Conservation (phyloP, 148 eudicot species). For the Fagopyrum homotropicum region DNA sequence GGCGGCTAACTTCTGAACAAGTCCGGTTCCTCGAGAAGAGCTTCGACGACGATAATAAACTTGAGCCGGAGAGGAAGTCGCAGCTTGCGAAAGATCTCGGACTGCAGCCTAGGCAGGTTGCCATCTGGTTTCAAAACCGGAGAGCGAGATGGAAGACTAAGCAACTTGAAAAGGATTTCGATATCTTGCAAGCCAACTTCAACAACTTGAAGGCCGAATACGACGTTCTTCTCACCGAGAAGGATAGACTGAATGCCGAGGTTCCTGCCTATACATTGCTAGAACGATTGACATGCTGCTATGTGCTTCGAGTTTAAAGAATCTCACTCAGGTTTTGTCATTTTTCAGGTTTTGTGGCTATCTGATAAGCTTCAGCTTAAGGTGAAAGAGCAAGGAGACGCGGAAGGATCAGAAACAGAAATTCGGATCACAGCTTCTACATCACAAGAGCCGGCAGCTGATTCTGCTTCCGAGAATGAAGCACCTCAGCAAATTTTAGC, state of each 20-base stretch:
- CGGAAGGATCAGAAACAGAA: constrained; percentile 12
- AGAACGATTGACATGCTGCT: background rate
- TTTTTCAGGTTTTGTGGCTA: constrained; percentile 43
- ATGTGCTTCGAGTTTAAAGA: background rate
- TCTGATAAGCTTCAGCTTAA: constrained; percentile 40
- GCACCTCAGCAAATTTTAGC: constrained; percentile 22
- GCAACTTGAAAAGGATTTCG: constrained; percentile 71
- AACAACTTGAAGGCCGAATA: constrained; percentile 53
- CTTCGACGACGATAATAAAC: constrained; percentile 77
- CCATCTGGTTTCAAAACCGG: constrained; percentile 91
- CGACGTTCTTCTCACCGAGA: constrained; percentile 55
- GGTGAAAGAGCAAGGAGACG: constrained; percentile 22
- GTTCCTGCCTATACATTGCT: background rate
- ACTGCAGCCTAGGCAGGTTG: constrained; percentile 85
- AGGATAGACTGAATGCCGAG: constrained; percentile 64
- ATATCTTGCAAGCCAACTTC: constrained; percentile 48
- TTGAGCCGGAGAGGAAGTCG: constrained; percentile 74
- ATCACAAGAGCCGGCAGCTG: constrained; percentile 20
- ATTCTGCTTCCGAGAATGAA: constrained; percentile 34
- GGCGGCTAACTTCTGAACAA: constrained; percentile 65
- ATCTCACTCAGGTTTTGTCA: background rate
- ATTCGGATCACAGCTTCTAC: constrained; percentile 20
- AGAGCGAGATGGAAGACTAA: constrained; percentile 86
- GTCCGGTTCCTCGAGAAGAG: constrained; percentile 72
- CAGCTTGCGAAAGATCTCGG: constrained; percentile 88